Base-by-base conservation (phyloP, 2,329 filamentous ascomycete species). In the Ophiocordyceps robertsii region DNA sequence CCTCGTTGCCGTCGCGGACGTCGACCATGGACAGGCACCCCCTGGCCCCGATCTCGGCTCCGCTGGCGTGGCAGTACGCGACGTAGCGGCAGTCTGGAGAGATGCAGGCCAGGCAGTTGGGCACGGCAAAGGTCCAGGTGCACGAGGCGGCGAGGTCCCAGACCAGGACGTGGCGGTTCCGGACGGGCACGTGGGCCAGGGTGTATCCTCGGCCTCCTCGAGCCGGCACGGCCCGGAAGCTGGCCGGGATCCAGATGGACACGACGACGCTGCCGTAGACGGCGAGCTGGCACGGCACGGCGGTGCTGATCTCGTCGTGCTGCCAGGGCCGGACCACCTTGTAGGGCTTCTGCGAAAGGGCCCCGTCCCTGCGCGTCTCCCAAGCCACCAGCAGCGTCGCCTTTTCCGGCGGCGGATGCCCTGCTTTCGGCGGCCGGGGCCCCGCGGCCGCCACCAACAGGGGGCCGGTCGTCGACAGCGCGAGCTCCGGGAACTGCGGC, bases 221-320 rank as follows among this genome's bases (percentile, higher is more conserved):
- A 2, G 53, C 51, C 1, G 56, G 53, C 8, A 64, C 51, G 11
- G 59, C 56, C 13, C 56, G 57, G 47, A 61, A 64, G 29, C 49
- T 55, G 5, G 63, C 61, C 0, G 62, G 61, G 38, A 65, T 62
- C 63, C 63, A 66, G 24, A 66, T 60, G 8, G 62, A 66, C 1
- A 65, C 59, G 6, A 60, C 58, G 0, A 60, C 52, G 43, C 56
- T 61, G 16, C 62, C 63, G 44, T 65, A 64, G 0, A 62, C 59
- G 3, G 53, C 53, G 2, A 66, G 53, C 16, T 58, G 56, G 11
- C 52, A 56, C 1, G 63, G 62, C 2, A 66, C 53, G 3, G 63
- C 63, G 5, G 62, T 64, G 29, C 63, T 61, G 13, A 66, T 53
- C 46, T 64, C 62, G 1, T 51, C 44, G 46, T 65, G 61, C 40